phyloP scores from a whole-genome alignment of 208 protist species.

The Crithidia expoeki region DNA sequence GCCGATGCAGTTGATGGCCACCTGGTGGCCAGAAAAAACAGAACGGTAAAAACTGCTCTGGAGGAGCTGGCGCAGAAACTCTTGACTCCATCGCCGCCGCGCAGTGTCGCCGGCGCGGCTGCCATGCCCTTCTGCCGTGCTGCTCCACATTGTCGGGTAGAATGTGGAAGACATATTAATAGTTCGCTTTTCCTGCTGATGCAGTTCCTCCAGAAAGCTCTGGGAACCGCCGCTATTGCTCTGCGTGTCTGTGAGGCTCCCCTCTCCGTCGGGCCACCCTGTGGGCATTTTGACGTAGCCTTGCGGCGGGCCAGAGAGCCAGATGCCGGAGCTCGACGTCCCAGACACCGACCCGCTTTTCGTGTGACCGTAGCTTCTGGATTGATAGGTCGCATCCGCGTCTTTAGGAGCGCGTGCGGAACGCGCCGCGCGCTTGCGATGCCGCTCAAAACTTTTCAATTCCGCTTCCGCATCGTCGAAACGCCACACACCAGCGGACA shows the following conservation, averaged over 20 bases:
- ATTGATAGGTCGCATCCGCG: constrained; percentile 7
- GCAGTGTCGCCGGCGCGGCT: constrained; percentile 6
- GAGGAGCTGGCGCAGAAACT: constrained; percentile 51
- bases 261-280: constrained; percentile 2
- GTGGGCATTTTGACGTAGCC: constrained; percentile 17
- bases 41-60: constrained; percentile 60
- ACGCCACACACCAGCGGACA: constrained; percentile 47
- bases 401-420: constrained; percentile 4
- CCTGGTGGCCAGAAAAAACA: constrained; percentile 71
- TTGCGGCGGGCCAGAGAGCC: constrained; percentile 6
- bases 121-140: not conserved
- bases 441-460: constrained; percentile 18
- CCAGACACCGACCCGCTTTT: constrained; percentile 2
- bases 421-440: constrained; percentile 8
- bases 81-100: constrained; percentile 29
- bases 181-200: not conserved
- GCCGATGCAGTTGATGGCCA: constrained; percentile 67
- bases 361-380: not conserved
- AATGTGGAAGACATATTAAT: constrained; percentile 2
- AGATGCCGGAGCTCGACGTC: constrained; percentile 12
- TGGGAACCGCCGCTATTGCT: not conserved
- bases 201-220: constrained; percentile 15
- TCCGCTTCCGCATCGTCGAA: constrained; percentile 32
- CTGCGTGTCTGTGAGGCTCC: not conserved
- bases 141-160: not conserved